Conservation (phyloP, 1,139 yeast genomes). For the Geotrichum fermentans region DNA sequence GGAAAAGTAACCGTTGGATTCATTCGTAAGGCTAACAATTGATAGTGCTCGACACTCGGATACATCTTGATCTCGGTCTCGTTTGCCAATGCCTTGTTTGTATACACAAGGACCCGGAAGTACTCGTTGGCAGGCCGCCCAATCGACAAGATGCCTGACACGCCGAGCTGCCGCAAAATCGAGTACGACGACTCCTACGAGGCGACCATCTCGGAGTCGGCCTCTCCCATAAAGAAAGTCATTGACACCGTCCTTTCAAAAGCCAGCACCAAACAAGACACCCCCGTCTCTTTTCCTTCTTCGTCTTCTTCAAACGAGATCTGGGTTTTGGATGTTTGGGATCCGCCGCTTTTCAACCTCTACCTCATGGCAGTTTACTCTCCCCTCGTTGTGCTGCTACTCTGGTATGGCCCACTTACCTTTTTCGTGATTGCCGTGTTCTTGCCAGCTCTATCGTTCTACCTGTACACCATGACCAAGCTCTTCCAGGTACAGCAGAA, state of each 20-base stretch:
- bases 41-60: slow-evolving; percentile 8
- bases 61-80: slow-evolving; percentile 9
- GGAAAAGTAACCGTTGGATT: neutral
- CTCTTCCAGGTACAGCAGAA: slow-evolving; percentile 46
- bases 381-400: slow-evolving; percentile 48
- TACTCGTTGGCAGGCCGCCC: slow-evolving; percentile 44
- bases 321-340: slow-evolving; percentile 59
- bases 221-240: slow-evolving; percentile 17
- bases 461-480: slow-evolving; percentile 42
- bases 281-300: neutral
- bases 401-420: slow-evolving; percentile 43
- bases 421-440: slow-evolving; percentile 36
- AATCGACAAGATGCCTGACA: slow-evolving; percentile 38
- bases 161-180: slow-evolving; percentile 40
- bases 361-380: slow-evolving; percentile 50
- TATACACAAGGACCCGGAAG: slow-evolving; percentile 27
- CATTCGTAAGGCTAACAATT: neutral
- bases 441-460: slow-evolving; percentile 38
- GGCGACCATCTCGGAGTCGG: slow-evolving; percentile 1
- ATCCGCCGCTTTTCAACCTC: slow-evolving; percentile 51
- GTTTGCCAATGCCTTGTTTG: slow-evolving; percentile 8
- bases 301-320: slow-evolving; percentile 19
- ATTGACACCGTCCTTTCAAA: neutral
- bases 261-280: slow-evolving; percentile 14
- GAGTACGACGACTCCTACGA: slow-evolving; percentile 7